Base-by-base conservation (phyloP, 1,284 basidiomycete species). In the Naganishia albida region DNA sequence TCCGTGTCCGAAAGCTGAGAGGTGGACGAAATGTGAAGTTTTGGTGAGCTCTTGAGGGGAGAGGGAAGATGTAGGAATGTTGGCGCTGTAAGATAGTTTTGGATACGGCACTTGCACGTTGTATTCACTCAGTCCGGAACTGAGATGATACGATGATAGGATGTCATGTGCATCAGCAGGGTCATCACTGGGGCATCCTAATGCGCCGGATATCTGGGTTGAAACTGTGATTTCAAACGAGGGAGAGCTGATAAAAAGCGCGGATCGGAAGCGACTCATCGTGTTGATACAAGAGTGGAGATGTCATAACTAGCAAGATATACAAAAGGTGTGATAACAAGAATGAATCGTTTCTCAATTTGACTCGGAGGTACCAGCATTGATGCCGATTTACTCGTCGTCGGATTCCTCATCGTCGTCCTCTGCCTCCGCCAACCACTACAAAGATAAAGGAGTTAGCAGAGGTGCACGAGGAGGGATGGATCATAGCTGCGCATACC, bases 361-460 rank as follows among this genome's bases (percentile, higher is more conserved):
- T 34, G 34, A 34, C 34, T 4, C 10, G 10, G 10, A 34, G 34
- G 34, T 10, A 4, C 34, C 6, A 34, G 6, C 6, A 34, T 34
- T 34, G 6, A 13, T 25, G 40, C 15, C 42, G 12, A 30, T 43
- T 28, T 59, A 48, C 39, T 64, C 62, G 39, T 67, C 62, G 16
- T 67, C 66, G 18, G 44, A 52, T 34, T 73, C 71, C 12, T 76
- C 74, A 52, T 72, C 73, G 57, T 74, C 74, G 48, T 76, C 75
- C 43, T 77, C 75, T 23, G 76, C 76, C 64, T 75, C 74, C 49
- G 74, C 73, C 25, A 77, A 72, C 76, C 76, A 77, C 76, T 77
- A 30, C 28, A n/a, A 39, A 7, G 12, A 13, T 16, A 68, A 62
- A 64, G 34, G 7, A 42, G 50, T 40, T 8, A 42, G 28, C 49